Base-by-base conservation (phyloP, 2,329 filamentous ascomycete genomes). In the Aspergillus sp. region DNA sequence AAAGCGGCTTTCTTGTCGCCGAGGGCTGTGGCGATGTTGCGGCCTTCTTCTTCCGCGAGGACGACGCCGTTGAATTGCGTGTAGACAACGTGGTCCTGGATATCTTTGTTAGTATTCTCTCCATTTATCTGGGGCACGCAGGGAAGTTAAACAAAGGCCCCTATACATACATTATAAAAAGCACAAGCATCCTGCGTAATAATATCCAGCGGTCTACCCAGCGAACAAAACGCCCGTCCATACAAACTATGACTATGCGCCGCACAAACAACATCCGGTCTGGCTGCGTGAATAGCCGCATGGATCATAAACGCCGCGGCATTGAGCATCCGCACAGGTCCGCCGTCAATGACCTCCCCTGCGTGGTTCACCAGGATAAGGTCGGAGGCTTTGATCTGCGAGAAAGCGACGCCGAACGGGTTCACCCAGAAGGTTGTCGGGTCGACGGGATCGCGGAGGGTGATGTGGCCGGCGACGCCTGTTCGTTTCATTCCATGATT, bases 361-460 rank as follows among this genome's bases (percentile, higher is more conserved):
- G 81, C 71, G 54, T 85, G 79, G 65, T 88, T 80, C 1, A 90
- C 87, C 16, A 83, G 84, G 56, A 90, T 89, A n/a, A 91, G 79
- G 63, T 90, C 87, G 0, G 85, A 87, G 0, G 82, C 80, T 58
- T 85, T 87, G 49, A 90, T 84, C 56, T 85, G 76, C 6, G 82
- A 83, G 74, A 88, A 89, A 2, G 84, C 81, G 1, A 85, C 80
- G 11, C 86, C 86, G 57, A 89, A 87, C 0, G 87, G 87, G 64
- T 89, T 89, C 4, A 90, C 85, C 87, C 86, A 88, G 75, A 88
- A 88, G 0, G 81, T 84, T 5, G 77, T 72, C 0, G 84, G 82
- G 45, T 86, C 81, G 6, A 88, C 81, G 0, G 86, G 86, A 62
- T 88, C 84, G 26, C 85, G 79, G 26, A 87, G 68, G 1, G 85